Evolutionary conservation across 129 eudicot genomes (phyloP), one percentile per base, ranked within the genome.

Genomic region (Centaurea solstitialis): DNA sequence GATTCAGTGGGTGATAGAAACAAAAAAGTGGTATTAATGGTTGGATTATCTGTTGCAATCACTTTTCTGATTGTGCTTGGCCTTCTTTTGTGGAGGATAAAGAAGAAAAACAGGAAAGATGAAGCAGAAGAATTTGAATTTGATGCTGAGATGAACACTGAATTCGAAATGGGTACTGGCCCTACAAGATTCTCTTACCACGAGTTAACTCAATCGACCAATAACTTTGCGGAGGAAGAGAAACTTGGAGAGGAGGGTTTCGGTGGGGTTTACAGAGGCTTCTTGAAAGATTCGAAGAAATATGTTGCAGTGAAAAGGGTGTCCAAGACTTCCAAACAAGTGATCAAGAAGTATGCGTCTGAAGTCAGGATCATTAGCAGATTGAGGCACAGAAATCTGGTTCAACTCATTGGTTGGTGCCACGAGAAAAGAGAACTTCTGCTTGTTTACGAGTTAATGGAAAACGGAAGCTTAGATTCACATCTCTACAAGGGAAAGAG

Each of bases 361-460:
- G 86, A 86, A 61, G 83, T 86, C 18, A 86, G 35, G 77, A 81
- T 81, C 53, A 86, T 87, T 24, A 83, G 87, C 78, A 17, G 64
- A 53, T 53, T 53, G n/a, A n/a, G 74, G 64, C 88, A 87, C 40
- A 80, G 71, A 35, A 87, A 84, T 38, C 57, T 87, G 33, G 88
- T 87, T 1, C 86, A 83, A 80, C 83, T 87, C 39, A 67, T 77
- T 9, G 90, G 90, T 61, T 83, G 90, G 88, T 87, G 85, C 72
- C 90, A 84, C 41, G 83, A 84, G 24, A 62, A 67, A 70, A 21
- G 50, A 5, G 87, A 83, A 28, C 85, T 87, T 0, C 68, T 82
- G 9, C 82, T 82, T 11, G 87, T 83, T 62, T 75, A 53, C 20
- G 64, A 53, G 8, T 53, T 53, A 5, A 78, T 84, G 84, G 75